phyloP scores from a whole-genome alignment of 495 filamentous ascomycete species.

The Amphirosellinia nigrospora region DNA sequence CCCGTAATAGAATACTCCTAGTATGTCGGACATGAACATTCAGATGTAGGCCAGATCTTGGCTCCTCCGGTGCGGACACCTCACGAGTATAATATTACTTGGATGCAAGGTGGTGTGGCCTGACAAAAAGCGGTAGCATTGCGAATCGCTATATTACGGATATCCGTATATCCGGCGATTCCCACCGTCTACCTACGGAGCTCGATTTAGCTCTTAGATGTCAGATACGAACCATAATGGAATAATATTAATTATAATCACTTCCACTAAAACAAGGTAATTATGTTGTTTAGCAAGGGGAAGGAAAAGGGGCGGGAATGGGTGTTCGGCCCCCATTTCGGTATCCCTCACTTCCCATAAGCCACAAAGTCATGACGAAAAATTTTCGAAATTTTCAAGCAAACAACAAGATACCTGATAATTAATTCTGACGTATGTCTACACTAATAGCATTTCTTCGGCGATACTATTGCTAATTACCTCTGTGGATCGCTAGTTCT shows the following conservation, averaged over 20 bases:
- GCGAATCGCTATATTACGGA: background rate
- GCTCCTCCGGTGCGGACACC: background rate
- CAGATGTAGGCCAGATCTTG: background rate
- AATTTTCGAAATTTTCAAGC: too few species aligned
- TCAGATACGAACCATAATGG: background rate
- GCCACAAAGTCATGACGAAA: too few species aligned
- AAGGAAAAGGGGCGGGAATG: too few species aligned
- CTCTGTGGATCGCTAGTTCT: too few species aligned
- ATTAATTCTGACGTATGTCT: too few species aligned
- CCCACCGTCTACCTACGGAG: constrained; percentile 1
- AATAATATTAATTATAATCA: too few species aligned
- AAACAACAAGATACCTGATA: too few species aligned
- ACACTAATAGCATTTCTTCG: too few species aligned
- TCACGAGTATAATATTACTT: background rate
- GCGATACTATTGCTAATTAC: too few species aligned
- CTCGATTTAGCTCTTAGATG: background rate
- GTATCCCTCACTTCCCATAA: too few species aligned
- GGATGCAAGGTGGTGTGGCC: background rate
- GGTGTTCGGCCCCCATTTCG: too few species aligned
- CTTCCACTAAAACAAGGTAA: too few species aligned
- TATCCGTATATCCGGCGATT: background rate
- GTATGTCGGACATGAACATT: background rate
- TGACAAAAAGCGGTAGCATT: background rate
- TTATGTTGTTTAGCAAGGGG: background rate
- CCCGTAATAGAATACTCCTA: background rate